Evolutionary conservation across 2,329 filamentous ascomycete genomes (phyloP).

Genomic region (Fusarium staphyleae): DNA sequence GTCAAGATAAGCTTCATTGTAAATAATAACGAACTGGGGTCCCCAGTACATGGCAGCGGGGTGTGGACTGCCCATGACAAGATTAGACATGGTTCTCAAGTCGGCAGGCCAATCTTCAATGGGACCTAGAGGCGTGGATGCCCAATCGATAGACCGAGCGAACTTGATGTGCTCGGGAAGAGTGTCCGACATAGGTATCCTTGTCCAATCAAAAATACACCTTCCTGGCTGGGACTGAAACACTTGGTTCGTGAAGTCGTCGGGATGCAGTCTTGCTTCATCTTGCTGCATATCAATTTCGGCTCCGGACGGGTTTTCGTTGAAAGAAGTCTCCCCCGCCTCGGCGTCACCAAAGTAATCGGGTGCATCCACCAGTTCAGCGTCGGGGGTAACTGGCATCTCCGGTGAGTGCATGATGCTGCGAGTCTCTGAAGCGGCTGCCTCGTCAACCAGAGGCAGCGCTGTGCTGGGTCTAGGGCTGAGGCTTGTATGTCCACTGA

Average conservation of each 20-base stretch:
- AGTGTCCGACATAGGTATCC: conserved; percentile 67
- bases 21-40: conserved; percentile 69
- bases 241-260: conserved; percentile 53
- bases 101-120: conserved; percentile 77
- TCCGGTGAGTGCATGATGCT: conserved; percentile 48
- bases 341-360: conserved; percentile 55
- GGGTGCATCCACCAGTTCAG: conserved; percentile 42
- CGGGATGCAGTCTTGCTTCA: conserved; percentile 46
- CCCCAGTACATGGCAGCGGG: conserved; percentile 84
- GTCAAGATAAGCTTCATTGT: conserved; percentile 76
- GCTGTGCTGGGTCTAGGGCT: conserved; percentile 50
- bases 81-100: conserved; percentile 78
- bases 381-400: conserved; percentile 46
- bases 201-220: conserved; percentile 82
- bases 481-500: conserved; percentile 61
- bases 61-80: conserved; percentile 81
- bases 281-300: conserved; percentile 41
- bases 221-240: conserved; percentile 46
- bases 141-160: conserved; percentile 76
- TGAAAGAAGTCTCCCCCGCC: conserved; percentile 16
- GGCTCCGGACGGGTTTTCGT: conserved; percentile 11
- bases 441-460: conserved; percentile 48
- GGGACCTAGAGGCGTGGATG: conserved; percentile 73
- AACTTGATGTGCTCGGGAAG: conserved; percentile 77
- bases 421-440: conserved; percentile 44